phyloP scores from a whole-genome alignment of 2,329 filamentous ascomycete species.

The Fusarium sterilihyphosum region DNA sequence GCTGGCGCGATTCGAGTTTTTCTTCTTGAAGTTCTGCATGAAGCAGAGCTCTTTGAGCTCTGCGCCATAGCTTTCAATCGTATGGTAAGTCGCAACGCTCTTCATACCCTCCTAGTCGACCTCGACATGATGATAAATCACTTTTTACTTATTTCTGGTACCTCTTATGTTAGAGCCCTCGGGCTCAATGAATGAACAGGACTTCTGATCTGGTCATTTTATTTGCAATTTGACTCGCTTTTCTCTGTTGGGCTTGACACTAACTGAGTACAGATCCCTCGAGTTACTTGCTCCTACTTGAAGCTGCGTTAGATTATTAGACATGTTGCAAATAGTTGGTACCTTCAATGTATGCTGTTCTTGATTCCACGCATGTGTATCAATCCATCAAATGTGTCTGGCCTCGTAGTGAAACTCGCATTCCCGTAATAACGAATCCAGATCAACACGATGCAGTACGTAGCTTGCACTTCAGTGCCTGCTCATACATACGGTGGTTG shows the following conservation, averaged over 20 bases:
- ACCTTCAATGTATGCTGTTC: not conserved
- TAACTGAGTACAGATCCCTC: slow-evolving; percentile 30
- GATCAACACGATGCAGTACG: no score
- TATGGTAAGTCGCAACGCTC: slow-evolving; percentile 48
- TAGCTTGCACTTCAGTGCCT: not conserved
- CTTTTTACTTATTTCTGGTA: slow-evolving; percentile 84
- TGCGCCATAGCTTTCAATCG: not conserved
- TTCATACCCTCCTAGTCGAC: slow-evolving; percentile 34
- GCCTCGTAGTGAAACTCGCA: not conserved
- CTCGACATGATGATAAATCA: slow-evolving; percentile 75
- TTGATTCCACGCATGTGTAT: not conserved
- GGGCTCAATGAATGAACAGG: slow-evolving; percentile 82
- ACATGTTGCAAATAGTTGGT: not conserved
- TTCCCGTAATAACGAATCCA: not conserved
- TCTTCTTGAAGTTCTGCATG: slow-evolving; percentile 4
- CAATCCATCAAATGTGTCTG: not conserved
- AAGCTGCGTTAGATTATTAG: not conserved
- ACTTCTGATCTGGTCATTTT: slow-evolving; percentile 73
- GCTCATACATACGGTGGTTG: not conserved
- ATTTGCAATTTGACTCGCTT: slow-evolving; percentile 4
- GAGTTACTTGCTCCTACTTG: not conserved
- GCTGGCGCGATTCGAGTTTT: slow-evolving; percentile 19
- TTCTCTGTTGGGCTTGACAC: slow-evolving; percentile 9
- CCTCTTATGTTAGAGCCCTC: slow-evolving; percentile 90
- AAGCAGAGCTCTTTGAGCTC: not conserved